A percentile compares a stretch with the other conserved stretches of the same genome.
Conservation (phyloP, 345 rosid species). For the Eutrema heterophyllum region DNA sequence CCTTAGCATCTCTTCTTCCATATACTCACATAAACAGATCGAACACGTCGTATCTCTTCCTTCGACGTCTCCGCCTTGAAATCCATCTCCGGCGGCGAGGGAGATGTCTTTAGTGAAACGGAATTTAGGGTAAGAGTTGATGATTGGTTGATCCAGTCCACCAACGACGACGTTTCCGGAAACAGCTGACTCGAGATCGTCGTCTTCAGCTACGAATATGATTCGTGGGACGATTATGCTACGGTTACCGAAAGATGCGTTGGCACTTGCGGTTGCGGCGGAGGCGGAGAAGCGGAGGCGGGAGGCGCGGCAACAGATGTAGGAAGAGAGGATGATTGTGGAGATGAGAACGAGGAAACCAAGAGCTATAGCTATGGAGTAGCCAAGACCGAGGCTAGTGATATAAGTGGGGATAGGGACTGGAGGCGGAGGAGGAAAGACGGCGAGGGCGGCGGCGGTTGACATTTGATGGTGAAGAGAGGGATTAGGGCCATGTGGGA, state of each 20-base stretch:
- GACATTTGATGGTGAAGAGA: constrained; percentile 51
- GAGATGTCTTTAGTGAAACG: constrained; percentile 42
- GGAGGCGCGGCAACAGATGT: constrained; percentile 79
- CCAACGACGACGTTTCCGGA: constrained; percentile 39
- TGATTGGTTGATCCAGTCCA: constrained; percentile 71
- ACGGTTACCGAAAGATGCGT: constrained; percentile 34
- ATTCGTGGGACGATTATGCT: constrained; percentile 74
- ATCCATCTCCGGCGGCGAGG: background rate
- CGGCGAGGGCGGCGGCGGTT: constrained; percentile 42
- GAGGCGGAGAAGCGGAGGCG: constrained; percentile 36
- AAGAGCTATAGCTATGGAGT: constrained; percentile 88
- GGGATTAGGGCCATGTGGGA: constrained; percentile 47
- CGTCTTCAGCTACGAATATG: constrained; percentile 87
- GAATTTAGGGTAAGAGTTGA: constrained; percentile 86
- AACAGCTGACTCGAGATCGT: constrained; percentile 33
- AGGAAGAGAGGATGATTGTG: constrained; percentile 76
- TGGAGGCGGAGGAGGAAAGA: constrained; percentile 24
- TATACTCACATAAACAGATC: constrained; percentile 88
- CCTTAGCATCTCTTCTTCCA: constrained; percentile 80
- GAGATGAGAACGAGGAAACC: constrained; percentile 89
- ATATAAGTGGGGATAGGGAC: constrained; percentile 45
- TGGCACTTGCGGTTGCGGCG: background rate
- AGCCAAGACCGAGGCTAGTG: constrained; percentile 83
- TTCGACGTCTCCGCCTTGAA: background rate
- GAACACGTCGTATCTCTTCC: constrained; percentile 55